phyloP scores from a whole-genome alignment of 2,329 filamentous ascomycete genomes.

The Nemania bipapillata region DNA sequence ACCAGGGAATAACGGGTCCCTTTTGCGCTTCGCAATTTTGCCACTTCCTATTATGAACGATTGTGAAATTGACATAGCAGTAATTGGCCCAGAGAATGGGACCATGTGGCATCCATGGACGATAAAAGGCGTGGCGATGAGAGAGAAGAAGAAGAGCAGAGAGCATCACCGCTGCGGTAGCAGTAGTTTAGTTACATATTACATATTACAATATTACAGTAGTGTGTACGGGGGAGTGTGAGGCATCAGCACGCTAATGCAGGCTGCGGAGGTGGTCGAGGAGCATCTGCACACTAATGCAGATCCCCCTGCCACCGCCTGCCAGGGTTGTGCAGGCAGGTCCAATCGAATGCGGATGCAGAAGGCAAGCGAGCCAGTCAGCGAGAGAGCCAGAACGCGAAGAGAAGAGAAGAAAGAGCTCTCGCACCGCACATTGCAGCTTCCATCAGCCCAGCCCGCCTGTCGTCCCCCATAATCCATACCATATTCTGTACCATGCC shows the following conservation, averaged over 20 bases:
- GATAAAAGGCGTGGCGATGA: conserved; percentile 14
- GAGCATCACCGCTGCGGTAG: conserved; percentile 10
- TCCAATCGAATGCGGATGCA: too few species aligned
- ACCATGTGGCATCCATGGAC: conserved; percentile 24
- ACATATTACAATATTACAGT: too few species aligned
- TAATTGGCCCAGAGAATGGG: conserved; percentile 20
- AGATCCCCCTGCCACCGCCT: conserved; percentile 30
- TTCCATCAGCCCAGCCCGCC: neutral
- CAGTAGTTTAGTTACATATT: too few species aligned
- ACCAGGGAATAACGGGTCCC: conserved; percentile 6
- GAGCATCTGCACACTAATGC: conserved; percentile 37
- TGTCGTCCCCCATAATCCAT: neutral
- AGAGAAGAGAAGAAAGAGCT: too few species aligned
- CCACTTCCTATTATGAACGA: conserved; percentile 22
- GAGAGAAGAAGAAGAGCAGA: neutral
- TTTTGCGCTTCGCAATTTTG: conserved; percentile 24
- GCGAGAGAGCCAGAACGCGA: too few species aligned
- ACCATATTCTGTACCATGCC: neutral
- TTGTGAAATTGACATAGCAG: conserved; percentile 31
- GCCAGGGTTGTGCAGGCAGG: too few species aligned
- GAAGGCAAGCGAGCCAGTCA: too few species aligned
- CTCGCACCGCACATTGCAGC: too few species aligned
- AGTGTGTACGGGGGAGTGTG: conserved; percentile 14
- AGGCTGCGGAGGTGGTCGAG: conserved; percentile 26
- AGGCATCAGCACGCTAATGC: conserved; percentile 35